A percentile compares a stretch with the other conserved stretches of the same genome.
These are phyloP conservation scores for Boletus tomentosulus DNA, from an alignment of 768 basidiomycete genomes.

Conservation along the genomic window DNA sequence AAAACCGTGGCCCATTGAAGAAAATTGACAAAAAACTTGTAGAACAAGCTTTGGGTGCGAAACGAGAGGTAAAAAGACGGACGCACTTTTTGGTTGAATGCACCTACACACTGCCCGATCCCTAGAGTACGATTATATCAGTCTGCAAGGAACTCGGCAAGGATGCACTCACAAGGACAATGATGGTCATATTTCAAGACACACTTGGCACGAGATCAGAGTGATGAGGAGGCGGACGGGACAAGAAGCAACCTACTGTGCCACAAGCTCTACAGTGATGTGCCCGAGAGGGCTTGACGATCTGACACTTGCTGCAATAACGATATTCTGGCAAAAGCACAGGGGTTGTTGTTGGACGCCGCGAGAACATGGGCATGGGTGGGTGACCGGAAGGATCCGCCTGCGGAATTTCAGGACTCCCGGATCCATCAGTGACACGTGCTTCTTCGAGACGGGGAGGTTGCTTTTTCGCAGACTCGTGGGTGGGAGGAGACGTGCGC, in stretches of 20 bases:
- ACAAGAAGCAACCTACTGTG: conserved; percentile 47
- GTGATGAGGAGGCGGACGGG: neutral
- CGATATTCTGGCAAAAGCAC: conserved; percentile 59
- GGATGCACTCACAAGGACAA: conserved; percentile 66
- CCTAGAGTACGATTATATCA: conserved; percentile 37
- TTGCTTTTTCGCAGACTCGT: conserved; percentile 13
- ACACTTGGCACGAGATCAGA: conserved; percentile 46
- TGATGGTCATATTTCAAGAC: conserved; percentile 85
- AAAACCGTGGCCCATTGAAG: conserved; percentile 57
- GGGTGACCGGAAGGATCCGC: conserved; percentile 9
- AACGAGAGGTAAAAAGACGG: neutral
- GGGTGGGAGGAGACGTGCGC: conserved; percentile 17
- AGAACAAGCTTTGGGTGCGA: neutral
- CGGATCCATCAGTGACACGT: conserved; percentile 10
- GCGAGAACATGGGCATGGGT: conserved; percentile 13
- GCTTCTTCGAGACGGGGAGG: conserved; percentile 21
- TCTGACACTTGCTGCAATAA: conserved; percentile 59
- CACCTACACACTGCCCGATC: conserved; percentile 95
- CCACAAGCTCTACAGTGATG: conserved; percentile 84
- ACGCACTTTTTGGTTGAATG: conserved; percentile 80
- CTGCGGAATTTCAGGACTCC: conserved; percentile 11
- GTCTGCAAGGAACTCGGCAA: neutral
- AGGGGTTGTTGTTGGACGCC: conserved; percentile 39
- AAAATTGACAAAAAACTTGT: conserved; percentile 83
- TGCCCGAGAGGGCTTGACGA: conserved; percentile 69